Base-by-base conservation (phyloP, 2,329 filamentous ascomycete genomes). In the Calonectria hongkongensis region DNA sequence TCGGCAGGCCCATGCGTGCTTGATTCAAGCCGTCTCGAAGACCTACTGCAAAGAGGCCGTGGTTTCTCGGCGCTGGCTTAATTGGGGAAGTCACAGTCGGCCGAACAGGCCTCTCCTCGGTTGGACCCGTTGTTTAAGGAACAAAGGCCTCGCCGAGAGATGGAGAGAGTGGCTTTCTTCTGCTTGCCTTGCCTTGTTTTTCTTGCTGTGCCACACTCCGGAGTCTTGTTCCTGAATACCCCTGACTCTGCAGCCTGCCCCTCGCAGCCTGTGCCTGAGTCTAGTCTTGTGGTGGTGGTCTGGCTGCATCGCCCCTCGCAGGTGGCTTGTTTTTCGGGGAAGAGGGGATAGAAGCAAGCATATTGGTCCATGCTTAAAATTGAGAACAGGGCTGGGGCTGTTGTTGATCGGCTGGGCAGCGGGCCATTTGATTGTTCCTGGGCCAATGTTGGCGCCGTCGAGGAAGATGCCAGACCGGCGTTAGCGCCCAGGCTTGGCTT, bases 371-470 rank as follows among this genome's bases (percentile, higher is more conserved):
- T 45, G 56, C 45, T 63, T 68, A 54, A 62, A 41, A 62, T 71
- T 60, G 51, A 68, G 50, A 56, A 47, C 25, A 28, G n/a, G 18
- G 64, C 10, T 39, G 25, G 50, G 4, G 25, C 33, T 21, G 54
- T 25, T 39, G 25, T 43, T 45, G 58, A 63, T 43, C 41, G 56
- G 67, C 27, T 56, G 50, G 50, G 72, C 16, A 62, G 66, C 68
- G 30, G 39, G 47, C 41, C 25, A 21, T 58, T 33, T 39, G 16
- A 43, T 66, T 73, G 78, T 79, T 77, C 73, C 75, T 74, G 73
- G 78, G 72, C 76, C 78, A 79, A 78, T 79, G 62, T 70, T 28
- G 48, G 54, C 51, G 66, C 28, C 39, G 15, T 30, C 39, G 33
- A 39, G 36, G 10, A 30, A 60, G 30, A 43, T 69, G 50, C 50